Evolutionary conservation across 2,329 filamentous ascomycete species (phyloP).

Genomic region (Exophiala lecanii-corni): DNA sequence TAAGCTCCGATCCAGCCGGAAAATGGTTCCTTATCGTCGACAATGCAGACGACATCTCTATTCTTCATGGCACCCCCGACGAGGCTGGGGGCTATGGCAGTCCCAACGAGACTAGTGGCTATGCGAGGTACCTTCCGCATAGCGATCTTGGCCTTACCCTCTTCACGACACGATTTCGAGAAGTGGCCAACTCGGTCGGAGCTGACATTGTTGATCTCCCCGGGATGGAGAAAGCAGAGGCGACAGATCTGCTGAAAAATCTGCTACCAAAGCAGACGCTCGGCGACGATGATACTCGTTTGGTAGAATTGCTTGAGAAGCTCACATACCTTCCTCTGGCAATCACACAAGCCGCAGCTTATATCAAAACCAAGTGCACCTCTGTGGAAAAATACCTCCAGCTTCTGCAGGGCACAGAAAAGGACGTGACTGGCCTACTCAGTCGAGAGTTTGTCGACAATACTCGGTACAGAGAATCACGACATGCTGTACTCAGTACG

Average conservation of each 20-base stretch:
- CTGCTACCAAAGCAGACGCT: conserved; percentile 8
- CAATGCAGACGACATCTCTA: conserved; percentile 21
- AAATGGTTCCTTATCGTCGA: conserved; percentile 25
- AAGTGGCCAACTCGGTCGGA: conserved; percentile 10
- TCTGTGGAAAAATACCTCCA: conserved; percentile 16
- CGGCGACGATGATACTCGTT: conserved; percentile 7
- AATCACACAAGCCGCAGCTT: conserved; percentile 27
- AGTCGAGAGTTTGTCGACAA: conserved; percentile 32
- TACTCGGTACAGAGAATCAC: conserved; percentile 28
- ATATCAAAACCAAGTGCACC: conserved; percentile 18
- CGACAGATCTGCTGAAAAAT: conserved; percentile 29
- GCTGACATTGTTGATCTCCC: conserved; percentile 1
- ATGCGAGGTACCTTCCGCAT: conserved; percentile 22
- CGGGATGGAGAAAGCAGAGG: conserved; percentile 2
- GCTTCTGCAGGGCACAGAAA: conserved; percentile 26
- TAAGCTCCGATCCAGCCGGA: conserved; percentile 8
- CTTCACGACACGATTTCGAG: conserved; percentile 25
- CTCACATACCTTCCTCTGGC: conserved; percentile 28
- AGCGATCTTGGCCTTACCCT: conserved; percentile 22
- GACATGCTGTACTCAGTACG: conserved; percentile 34
- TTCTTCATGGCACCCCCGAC: conserved; percentile 8
- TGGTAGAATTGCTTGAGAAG: conserved; percentile 20
- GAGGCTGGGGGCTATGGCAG: too few relatives aligned
- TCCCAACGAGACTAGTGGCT: conserved; percentile 1
- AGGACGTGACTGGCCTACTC: conserved; percentile 30